phyloP scores from a whole-genome alignment of 495 filamentous ascomycete genomes.

The Amorphotheca resinae region DNA sequence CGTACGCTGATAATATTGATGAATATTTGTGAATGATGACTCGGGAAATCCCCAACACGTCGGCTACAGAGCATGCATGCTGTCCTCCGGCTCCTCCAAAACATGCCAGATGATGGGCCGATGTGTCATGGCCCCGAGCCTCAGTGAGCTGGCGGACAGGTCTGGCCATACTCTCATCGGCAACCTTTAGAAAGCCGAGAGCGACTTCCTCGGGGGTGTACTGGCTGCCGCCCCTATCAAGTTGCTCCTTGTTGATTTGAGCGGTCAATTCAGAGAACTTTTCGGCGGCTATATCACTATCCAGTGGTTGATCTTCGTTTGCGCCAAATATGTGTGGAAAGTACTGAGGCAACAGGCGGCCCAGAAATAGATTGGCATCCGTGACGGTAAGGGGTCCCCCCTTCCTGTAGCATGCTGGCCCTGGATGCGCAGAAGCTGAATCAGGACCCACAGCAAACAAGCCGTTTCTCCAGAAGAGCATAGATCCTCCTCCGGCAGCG shows the following conservation, averaged over 20 bases:
- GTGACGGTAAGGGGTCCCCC: slow-evolving; percentile 30
- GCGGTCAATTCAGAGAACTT: slow-evolving; percentile 22
- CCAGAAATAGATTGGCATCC: slow-evolving; percentile 30
- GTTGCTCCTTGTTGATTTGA: slow-evolving; percentile 31
- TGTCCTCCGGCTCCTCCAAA: slow-evolving; percentile 45
- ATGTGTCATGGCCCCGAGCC: slow-evolving; percentile 37
- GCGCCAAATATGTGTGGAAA: slow-evolving; percentile 25
- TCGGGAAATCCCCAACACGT: slow-evolving; percentile 26
- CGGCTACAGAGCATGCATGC: slow-evolving; percentile 31
- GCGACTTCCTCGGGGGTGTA: slow-evolving; percentile 26
- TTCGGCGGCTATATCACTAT: slow-evolving; percentile 11
- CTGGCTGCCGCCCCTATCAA: slow-evolving; percentile 19
- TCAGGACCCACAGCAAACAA: slow-evolving; percentile 30
- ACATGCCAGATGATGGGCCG: slow-evolving; percentile 37
- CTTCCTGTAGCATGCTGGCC: slow-evolving; percentile 28
- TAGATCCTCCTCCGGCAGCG: slow-evolving; percentile 31
- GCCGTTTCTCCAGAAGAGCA: slow-evolving; percentile 26
- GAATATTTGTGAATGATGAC: slow-evolving; percentile 44
- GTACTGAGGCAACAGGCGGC: slow-evolving; percentile 20
- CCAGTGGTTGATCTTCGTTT: slow-evolving; percentile 20
- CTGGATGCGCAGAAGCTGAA: slow-evolving; percentile 26
- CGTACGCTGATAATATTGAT: slow-evolving; percentile 40
- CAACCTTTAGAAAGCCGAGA: slow-evolving; percentile 42
- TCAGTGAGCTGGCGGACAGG: slow-evolving; percentile 43
- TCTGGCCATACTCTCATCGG: slow-evolving; percentile 42